phyloP scores from a whole-genome alignment of 75 land plant species.

The Azolla pinnata region DNA sequence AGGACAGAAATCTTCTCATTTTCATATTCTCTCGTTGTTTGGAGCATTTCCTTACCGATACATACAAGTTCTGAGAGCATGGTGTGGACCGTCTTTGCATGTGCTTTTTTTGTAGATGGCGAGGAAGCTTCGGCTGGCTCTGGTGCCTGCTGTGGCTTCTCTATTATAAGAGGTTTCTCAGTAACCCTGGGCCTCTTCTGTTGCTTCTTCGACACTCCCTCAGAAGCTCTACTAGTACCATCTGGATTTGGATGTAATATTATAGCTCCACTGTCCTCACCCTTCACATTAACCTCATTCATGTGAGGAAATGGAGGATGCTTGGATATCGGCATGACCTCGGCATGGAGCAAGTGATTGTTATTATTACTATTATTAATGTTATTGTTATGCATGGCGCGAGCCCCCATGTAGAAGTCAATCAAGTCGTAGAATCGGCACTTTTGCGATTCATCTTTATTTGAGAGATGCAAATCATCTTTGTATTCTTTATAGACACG shows the following conservation, averaged over 20 bases:
- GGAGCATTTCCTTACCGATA: not conserved
- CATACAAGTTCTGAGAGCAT: not conserved
- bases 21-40: not conserved
- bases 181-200: not conserved
- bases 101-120: no score
- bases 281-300: conserved; percentile 1
- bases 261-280: not conserved
- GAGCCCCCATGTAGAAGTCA: not conserved
- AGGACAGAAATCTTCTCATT: not conserved
- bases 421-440: not conserved
- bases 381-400: no score
- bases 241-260: not conserved
- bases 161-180: not conserved
- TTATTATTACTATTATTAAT: no score
- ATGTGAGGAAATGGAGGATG: no score
- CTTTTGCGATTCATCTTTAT: not conserved
- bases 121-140: no score
- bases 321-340: no score
- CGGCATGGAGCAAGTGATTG: no score
- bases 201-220: not conserved
- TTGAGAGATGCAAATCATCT: not conserved
- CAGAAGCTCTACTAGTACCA: not conserved
- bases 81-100: not conserved
- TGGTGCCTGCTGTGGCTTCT: not conserved
- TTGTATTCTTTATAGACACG: conserved; percentile 11